A percentile compares a stretch with the other conserved stretches of the same genome.
Conservation (phyloP, 2,329 filamentous ascomycete genomes). For the Pseudophaeomoniella oleicola region DNA sequence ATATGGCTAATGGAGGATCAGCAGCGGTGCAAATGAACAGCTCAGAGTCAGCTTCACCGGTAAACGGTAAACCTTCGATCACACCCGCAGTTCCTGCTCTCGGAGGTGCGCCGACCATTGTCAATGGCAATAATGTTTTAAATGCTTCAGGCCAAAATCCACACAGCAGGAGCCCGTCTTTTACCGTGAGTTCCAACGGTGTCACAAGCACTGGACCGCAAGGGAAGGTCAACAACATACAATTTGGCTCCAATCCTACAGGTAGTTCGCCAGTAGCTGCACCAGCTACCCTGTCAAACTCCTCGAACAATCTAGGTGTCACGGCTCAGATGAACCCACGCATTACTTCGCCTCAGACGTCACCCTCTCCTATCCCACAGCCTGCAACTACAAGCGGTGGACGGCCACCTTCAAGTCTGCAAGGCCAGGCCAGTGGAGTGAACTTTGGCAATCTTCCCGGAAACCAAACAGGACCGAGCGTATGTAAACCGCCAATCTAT, state of each 20-base stretch:
- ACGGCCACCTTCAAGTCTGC: slow-evolving; percentile 61
- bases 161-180: slow-evolving; percentile 74
- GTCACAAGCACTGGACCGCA: slow-evolving; percentile 49
- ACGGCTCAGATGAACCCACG: slow-evolving; percentile 51
- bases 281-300: slow-evolving; percentile 32
- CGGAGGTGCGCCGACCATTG: slow-evolving; percentile 41
- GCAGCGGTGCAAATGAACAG: slow-evolving; percentile 9
- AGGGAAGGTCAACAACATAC: slow-evolving; percentile 39
- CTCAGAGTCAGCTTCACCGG: slow-evolving; percentile 6
- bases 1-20: slow-evolving; percentile 14
- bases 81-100: slow-evolving; percentile 42
- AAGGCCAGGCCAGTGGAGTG: slow-evolving; percentile 55
- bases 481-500: slow-evolving; percentile 33
- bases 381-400: slow-evolving; percentile 70
- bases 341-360: slow-evolving; percentile 70
- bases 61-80: slow-evolving; percentile 35
- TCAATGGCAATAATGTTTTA: slow-evolving; percentile 48
- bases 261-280: slow-evolving; percentile 46
- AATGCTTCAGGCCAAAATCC: slow-evolving; percentile 38
- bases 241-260: slow-evolving; percentile 51
- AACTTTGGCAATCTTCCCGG: slow-evolving; percentile 71
- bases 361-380: slow-evolving; percentile 86
- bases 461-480: slow-evolving; percentile 52
- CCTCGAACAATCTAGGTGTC: slow-evolving; percentile 25
- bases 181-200: slow-evolving; percentile 79